Evolutionary conservation across 75 land plant species (phyloP), one percentile per base, ranked within the genome.

Genomic region (Selaginella moellendorffii): DNA sequence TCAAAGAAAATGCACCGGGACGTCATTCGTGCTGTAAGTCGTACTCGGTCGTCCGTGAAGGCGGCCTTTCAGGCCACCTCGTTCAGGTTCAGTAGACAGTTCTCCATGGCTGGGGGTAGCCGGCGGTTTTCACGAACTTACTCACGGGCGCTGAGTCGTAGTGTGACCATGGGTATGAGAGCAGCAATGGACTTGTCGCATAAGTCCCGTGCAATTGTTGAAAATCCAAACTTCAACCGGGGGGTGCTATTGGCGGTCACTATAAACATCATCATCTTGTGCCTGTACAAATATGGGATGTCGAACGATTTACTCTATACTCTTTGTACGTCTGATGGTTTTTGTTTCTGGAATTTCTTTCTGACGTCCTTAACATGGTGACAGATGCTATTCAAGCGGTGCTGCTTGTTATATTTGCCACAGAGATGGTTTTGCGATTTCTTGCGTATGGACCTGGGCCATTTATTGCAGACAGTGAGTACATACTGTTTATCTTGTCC

Each of bases 351-450:
- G 10, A 36, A 14, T 36, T 36, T 36, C 46, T 36, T 14, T 36
- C 46, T 36, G 10, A 5, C 46, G 5, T 14, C 46, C 46, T 36
- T 14, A 36, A 36, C 14, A 36, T 36, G 14, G 5, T 36, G 14
- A 24, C 68, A 72, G 74, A 72, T 59, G 63, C 63, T 17, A 22
- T 72, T 30, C 68, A 72, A 54, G 53, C 60, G 30, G 31, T 66
- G 17, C 23, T 75, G 59, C 66, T 70, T 31, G 51, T 70, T 54
- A 28, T 24, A 10, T 69, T 75, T 30, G 27, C 52, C 26, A 52
- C 53, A 36, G 73, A 75, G 63, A 69, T 75, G 77, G 54, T 31
- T 5, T 24, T 75, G 10, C 75, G 77, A 17, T 64, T 69, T 26
- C 29, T 70, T 31, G 73, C 73, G n/a, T 22, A 26, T 23, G 77